Percentiles rank a stretch among this genome's conserved stretches.
Conservation (phyloP, 2,329 filamentous ascomycete genomes). For the Conoideocrella luteorostrata region DNA sequence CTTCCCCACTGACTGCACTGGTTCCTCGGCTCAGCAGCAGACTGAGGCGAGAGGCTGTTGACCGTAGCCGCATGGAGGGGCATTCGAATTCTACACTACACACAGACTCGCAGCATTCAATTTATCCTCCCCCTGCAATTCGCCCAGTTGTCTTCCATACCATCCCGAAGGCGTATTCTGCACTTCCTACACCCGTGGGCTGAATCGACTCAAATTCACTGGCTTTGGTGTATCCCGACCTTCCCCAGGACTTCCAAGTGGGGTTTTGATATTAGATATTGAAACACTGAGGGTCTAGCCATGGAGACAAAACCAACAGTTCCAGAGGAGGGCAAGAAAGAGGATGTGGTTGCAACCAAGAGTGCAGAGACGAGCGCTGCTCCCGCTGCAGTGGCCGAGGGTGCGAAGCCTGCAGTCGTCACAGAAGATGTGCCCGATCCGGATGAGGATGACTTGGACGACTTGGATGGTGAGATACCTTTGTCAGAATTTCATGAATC, state of each 20-base stretch:
- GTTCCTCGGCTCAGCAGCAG: conserved; percentile 11
- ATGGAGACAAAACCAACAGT: conserved; percentile 15
- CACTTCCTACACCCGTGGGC: background rate
- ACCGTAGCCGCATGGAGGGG: conserved; percentile 6
- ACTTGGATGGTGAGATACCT: conserved; percentile 66
- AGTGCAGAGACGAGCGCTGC: conserved; percentile 8
- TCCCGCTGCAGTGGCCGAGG: conserved; percentile 1
- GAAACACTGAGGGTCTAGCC: background rate
- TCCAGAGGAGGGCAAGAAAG: conserved; percentile 17
- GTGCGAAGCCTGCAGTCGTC: background rate
- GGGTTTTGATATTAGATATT: conserved; percentile 10
- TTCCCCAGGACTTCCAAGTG: conserved; percentile 11
- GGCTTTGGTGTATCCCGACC: background rate
- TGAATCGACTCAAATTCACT: background rate
- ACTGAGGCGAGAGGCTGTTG: background rate
- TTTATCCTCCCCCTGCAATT: background rate
- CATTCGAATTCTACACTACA: background rate
- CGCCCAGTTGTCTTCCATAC: background rate
- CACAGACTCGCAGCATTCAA: background rate
- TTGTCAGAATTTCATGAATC: background rate
- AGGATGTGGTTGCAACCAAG: conserved; percentile 16
- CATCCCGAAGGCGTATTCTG: background rate
- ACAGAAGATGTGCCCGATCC: conserved; percentile 69
- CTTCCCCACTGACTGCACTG: background rate
- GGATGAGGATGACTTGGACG: conserved; percentile 86